Percentiles rank a stretch among this genome's conserved stretches.
phyloP scores from a whole-genome alignment of 2,329 filamentous ascomycete genomes.

The Clonostachys rosea region DNA sequence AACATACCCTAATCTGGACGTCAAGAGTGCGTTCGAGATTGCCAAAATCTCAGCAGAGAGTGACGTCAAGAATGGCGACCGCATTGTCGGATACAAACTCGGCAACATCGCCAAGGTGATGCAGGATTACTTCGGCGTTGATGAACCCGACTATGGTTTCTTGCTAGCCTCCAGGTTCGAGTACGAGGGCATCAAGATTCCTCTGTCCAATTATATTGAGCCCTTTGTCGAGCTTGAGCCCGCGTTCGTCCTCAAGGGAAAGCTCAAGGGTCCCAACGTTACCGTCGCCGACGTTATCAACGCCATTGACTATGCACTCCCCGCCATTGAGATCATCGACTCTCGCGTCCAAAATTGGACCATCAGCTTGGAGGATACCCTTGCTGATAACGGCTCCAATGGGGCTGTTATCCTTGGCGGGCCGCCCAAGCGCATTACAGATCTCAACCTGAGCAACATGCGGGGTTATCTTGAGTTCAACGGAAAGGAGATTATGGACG shows the following conservation, averaged over 20 bases:
- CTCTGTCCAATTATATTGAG: constrained; percentile 12
- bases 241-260: constrained; percentile 14
- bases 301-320: constrained; percentile 17
- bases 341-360: constrained; percentile 14
- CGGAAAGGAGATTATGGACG: constrained; percentile 12
- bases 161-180: constrained; percentile 13
- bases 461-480: constrained; percentile 12
- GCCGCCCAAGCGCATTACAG: constrained; percentile 11
- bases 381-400: constrained; percentile 16
- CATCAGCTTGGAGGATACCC: constrained; percentile 14
- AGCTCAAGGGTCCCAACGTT: constrained; percentile 13
- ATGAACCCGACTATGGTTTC: constrained; percentile 18
- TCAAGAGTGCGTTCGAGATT: constrained; percentile 12
- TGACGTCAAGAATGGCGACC: constrained; percentile 12
- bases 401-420: constrained; percentile 17
- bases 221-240: constrained; percentile 18
- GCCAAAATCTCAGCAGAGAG: constrained; percentile 11
- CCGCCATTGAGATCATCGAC: constrained; percentile 19
- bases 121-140: constrained; percentile 18
- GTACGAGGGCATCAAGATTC: constrained; percentile 14
- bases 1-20: constrained; percentile 11
- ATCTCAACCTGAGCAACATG: constrained; percentile 13
- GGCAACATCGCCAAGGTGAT: constrained; percentile 21
- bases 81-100: constrained; percentile 17
- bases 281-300: constrained; percentile 18